These are phyloP conservation scores for Diospyros lotus DNA, from an alignment of 148 eudicot genomes.

Conservation along the genomic window DNA sequence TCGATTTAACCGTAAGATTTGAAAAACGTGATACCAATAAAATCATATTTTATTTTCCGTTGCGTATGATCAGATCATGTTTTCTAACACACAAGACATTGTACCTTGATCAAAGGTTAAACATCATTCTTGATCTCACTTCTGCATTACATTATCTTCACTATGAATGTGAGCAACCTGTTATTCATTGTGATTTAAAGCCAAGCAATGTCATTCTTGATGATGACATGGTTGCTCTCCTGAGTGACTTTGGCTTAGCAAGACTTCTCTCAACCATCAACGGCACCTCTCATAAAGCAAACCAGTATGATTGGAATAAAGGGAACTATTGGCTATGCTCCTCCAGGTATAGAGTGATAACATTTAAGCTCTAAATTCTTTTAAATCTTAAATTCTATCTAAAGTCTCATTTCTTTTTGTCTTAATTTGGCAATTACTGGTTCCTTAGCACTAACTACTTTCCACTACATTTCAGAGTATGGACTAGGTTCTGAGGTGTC, in stretches of 20 bases:
- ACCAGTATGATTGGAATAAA: conserved; percentile 27
- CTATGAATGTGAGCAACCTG: conserved; percentile 27
- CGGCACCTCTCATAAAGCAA: neutral
- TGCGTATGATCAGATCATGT: too few species aligned
- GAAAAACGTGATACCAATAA: too few species aligned
- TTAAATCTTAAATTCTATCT: too few species aligned
- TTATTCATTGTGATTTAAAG: conserved; percentile 36
- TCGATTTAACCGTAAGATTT: too few species aligned
- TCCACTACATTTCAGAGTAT: neutral
- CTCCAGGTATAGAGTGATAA: conserved; percentile 21
- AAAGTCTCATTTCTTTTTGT: too few species aligned
- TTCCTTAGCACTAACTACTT: neutral
- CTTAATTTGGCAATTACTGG: too few species aligned
- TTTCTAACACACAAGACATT: too few species aligned
- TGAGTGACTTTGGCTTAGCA: conserved; percentile 34
- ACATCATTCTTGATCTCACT: conserved; percentile 15
- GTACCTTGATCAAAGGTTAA: too few species aligned
- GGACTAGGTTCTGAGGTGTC: conserved; percentile 14
- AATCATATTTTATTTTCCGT: too few species aligned
- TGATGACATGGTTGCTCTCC: conserved; percentile 23
- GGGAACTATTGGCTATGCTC: conserved; percentile 33
- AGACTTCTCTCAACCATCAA: conserved; percentile 12
- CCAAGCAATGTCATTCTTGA: conserved; percentile 31
- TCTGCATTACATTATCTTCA: conserved; percentile 28
- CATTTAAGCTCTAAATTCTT: too few species aligned